Evolutionary conservation across 1,284 basidiomycete genomes (phyloP), one percentile per base, ranked within the genome.

Genomic region (Entoloma clypeatum): DNA sequence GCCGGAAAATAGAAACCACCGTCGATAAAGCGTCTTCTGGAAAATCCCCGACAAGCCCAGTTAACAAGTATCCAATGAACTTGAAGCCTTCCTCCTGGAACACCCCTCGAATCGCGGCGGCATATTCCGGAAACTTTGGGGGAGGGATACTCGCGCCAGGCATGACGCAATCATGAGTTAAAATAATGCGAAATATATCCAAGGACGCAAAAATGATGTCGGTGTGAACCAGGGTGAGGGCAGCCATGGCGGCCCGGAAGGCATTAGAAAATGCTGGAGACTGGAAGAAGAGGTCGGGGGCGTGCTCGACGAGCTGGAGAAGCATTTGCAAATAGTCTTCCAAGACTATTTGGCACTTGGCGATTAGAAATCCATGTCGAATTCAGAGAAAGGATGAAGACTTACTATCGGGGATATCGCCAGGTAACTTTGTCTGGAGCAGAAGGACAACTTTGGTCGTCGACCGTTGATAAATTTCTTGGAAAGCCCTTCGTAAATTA

Each of bases 301-400:
- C 69, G 49, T 74, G 68, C 38, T 83, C 75, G 30, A 86, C 62
- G 56, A 92, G 71, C 48, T 85, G 80, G 43, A 85, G 62, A 24
- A 92, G 70, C 60, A 93, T 76, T 54, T 92, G 91, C 39, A 93
- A 63, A 55, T 95, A 99, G 61, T 99, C 96, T 61, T 99, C 96
- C 55, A 99, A 69, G 24, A 97, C 96, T 96, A 55, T 6, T 48
- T 33, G 45, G 36, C 37, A 43, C 11, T 44, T 41, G 29, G 24
- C 8, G 17, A 28, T 41, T 18, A 48, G 27, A 39, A 31, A 39
- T 48, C 22, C 16, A 31, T 10, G 13, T 26, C 10, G 8, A n/a
- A 10, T 16, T 10, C 17, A 40, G 10, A n/a, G 13, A 10, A 57
- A 77, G 60, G 53, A 86, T 6, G 9, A 4, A 1, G 17, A 47